Evolutionary conservation across 2,329 filamentous ascomycete species (phyloP).

Genomic region (Hypoxylon sp.): DNA sequence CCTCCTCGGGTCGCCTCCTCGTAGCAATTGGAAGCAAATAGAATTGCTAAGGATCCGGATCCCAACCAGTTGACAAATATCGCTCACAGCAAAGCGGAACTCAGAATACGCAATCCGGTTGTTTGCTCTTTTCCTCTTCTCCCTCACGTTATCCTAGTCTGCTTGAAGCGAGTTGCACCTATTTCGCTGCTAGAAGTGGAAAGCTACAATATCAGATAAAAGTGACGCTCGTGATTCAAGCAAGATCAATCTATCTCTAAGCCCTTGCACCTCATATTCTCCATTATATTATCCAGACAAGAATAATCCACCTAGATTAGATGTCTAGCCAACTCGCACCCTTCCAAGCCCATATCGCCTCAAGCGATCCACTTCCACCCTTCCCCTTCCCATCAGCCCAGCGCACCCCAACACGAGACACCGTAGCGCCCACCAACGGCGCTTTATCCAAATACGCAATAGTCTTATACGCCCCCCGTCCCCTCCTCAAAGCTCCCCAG

Average conservation of each 20-base stretch:
- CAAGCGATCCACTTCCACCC: conserved; percentile 57
- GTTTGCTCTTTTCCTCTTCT: neutral
- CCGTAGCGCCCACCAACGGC: conserved; percentile 55
- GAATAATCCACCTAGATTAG: neutral
- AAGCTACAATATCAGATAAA: neutral
- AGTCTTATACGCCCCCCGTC: conserved; percentile 53
- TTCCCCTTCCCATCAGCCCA: conserved; percentile 57
- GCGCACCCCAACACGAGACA: conserved; percentile 59
- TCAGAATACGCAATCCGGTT: no score
- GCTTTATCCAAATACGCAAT: conserved; percentile 60
- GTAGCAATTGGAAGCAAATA: neutral
- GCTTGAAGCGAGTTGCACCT: neutral
- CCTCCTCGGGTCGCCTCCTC: neutral
- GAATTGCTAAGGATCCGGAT: neutral
- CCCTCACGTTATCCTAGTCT: neutral
- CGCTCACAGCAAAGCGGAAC: neutral
- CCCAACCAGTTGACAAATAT: neutral
- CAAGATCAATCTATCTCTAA: neutral
- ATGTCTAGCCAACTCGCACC: neutral
- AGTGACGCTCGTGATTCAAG: neutral
- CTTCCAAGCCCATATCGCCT: conserved; percentile 10
- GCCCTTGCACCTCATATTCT: neutral
- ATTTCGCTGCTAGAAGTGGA: neutral
- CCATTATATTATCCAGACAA: neutral
- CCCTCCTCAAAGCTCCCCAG: conserved; percentile 52